phyloP scores from a whole-genome alignment of 2,329 filamentous ascomycete species.

The Ceratocystis cubensis region DNA sequence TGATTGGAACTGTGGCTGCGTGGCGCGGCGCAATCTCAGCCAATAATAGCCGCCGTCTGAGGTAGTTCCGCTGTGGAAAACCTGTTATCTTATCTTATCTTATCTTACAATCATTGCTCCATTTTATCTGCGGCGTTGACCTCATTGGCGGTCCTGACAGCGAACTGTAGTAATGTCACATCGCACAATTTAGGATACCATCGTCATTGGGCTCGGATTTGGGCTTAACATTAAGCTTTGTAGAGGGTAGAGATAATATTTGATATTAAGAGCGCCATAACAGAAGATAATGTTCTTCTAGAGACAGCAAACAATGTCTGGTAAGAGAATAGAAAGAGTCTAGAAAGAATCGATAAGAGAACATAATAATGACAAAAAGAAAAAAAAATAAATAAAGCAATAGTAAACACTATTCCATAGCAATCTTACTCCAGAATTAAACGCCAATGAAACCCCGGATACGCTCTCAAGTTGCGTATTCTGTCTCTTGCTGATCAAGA shows the following conservation, averaged over 20 bases:
- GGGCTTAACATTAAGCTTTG: neutral
- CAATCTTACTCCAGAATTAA: neutral
- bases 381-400: neutral
- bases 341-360: neutral
- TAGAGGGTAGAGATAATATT: no score
- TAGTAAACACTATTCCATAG: neutral
- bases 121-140: neutral
- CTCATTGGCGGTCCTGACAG: neutral
- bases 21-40: neutral
- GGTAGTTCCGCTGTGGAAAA: neutral
- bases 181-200: neutral
- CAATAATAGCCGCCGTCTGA: neutral
- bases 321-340: neutral
- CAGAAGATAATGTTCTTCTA: no score
- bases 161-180: neutral
- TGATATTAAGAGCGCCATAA: no score
- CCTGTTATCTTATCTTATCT: conserved; percentile 1
- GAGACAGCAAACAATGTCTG: neutral
- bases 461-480: neutral
- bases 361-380: neutral
- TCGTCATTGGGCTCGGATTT: neutral
- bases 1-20: conserved; percentile 9
- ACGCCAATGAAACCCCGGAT: conserved; percentile 2
- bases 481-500: neutral
- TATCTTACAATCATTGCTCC: neutral